A percentile compares a stretch with the other conserved stretches of the same genome.
phyloP scores from a whole-genome alignment of 176 grass and related monocot genomes.

The Coix lacrymajobi region DNA sequence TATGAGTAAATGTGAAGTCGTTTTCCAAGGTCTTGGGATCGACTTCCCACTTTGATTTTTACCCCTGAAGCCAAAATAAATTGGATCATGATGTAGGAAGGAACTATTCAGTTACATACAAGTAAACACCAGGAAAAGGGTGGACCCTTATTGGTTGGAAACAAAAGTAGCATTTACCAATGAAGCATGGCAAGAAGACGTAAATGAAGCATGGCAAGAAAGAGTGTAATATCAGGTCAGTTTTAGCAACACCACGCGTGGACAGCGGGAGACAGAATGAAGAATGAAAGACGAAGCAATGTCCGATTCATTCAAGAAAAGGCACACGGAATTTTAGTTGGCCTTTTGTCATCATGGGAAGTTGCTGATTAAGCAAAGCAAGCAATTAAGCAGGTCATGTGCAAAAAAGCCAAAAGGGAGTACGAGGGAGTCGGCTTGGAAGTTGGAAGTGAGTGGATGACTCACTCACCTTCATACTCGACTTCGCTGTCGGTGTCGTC shows the following conservation, averaged over 20 bases:
- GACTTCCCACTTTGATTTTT: background rate
- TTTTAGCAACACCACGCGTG: background rate
- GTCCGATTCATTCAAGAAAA: background rate
- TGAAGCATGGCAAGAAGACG: background rate
- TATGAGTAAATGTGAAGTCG: background rate
- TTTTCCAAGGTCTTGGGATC: background rate
- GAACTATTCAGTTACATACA: background rate
- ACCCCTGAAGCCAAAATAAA: background rate
- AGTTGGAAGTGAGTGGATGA: background rate
- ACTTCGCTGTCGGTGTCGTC: constrained; percentile 73
- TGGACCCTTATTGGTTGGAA: background rate
- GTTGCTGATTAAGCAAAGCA: background rate
- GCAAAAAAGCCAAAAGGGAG: background rate
- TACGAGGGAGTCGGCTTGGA: background rate
- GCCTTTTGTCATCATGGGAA: background rate
- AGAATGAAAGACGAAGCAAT: constrained; percentile 14
- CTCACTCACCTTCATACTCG: constrained; percentile 60
- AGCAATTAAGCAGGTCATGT: background rate
- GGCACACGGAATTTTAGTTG: background rate
- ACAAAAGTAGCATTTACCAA: background rate
- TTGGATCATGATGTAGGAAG: background rate
- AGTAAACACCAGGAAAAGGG: background rate
- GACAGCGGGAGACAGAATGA: background rate
- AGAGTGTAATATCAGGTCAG: background rate
- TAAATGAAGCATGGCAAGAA: background rate